These are phyloP conservation scores for Prosopis cineraria DNA, from an alignment of 306 rosid genomes.

Conservation along the genomic window DNA sequence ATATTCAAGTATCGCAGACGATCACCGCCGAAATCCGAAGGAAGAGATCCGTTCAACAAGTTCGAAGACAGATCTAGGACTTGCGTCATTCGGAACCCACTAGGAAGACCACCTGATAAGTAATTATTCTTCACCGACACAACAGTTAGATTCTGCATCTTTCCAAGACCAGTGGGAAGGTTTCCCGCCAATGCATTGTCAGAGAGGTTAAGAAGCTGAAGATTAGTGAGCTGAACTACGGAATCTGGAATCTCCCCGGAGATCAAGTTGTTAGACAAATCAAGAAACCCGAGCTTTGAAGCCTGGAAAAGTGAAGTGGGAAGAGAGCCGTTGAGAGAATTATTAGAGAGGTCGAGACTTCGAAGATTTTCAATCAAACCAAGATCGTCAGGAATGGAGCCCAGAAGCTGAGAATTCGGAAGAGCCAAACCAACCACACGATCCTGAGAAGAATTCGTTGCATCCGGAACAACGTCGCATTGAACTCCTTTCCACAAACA, in stretches of 20 bases:
- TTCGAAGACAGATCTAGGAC: constrained; percentile 83
- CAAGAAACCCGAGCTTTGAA: constrained; percentile 54
- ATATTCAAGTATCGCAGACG: constrained; percentile 56
- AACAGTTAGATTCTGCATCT: constrained; percentile 48
- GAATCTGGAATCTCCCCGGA: constrained; percentile 61
- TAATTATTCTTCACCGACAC: constrained; percentile 66
- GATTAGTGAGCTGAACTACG: constrained; percentile 37
- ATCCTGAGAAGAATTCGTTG: constrained; percentile 6
- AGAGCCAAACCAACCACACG: constrained; percentile 60
- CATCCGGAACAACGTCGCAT: constrained; percentile 30
- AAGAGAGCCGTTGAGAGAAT: constrained; percentile 82
- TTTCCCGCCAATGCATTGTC: constrained; percentile 81
- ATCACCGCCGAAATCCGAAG: constrained; percentile 60
- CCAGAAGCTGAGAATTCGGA: constrained; percentile 64
- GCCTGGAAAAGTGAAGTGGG: constrained; percentile 58
- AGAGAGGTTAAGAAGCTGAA: constrained; percentile 69
- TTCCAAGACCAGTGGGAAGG: constrained; percentile 50
- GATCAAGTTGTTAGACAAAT: constrained; percentile 62
- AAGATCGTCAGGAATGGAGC: constrained; percentile 72
- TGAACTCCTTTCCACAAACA: constrained; percentile 84
- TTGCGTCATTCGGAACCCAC: constrained; percentile 42
- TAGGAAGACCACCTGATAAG: constrained; percentile 59
- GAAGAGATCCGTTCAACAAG: constrained; percentile 74
- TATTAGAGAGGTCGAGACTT: constrained; percentile 76
- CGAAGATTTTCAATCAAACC: constrained; percentile 67